Evolutionary conservation across 495 filamentous ascomycete species (phyloP).

Genomic region (Penicillium canescens): DNA sequence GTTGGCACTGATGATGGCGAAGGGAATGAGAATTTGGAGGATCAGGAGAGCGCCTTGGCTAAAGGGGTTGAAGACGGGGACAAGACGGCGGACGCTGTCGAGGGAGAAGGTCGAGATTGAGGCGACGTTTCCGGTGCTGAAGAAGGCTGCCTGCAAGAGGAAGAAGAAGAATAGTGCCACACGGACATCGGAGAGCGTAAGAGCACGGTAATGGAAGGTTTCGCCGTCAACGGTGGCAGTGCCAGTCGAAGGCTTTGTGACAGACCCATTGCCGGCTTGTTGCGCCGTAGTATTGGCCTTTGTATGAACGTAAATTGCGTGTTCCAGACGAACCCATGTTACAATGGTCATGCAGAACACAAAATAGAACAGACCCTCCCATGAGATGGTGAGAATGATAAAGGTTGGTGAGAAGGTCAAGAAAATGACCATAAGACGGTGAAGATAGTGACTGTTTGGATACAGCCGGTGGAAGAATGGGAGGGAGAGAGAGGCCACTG

Average conservation of each 20-base stretch:
- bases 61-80: slow-evolving; percentile 94
- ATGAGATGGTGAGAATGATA: slow-evolving; percentile 95
- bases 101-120: slow-evolving; percentile 93
- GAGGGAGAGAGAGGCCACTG: slow-evolving; percentile 73
- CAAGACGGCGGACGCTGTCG: slow-evolving; percentile 85
- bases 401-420: slow-evolving; percentile 92
- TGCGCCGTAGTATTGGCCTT: slow-evolving; percentile 23
- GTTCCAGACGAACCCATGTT: slow-evolving; percentile 88
- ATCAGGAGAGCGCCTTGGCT: slow-evolving; percentile 85
- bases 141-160: slow-evolving; percentile 93
- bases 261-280: slow-evolving; percentile 10
- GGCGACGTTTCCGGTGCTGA: slow-evolving; percentile 95
- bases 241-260: slow-evolving; percentile 27
- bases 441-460: slow-evolving; percentile 86
- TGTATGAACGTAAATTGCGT: slow-evolving; percentile 67
- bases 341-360: slow-evolving; percentile 81
- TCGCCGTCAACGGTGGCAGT: slow-evolving; percentile 34
- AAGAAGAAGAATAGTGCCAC: slow-evolving; percentile 93
- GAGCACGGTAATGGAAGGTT: slow-evolving; percentile 61
- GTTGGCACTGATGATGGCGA: slow-evolving; percentile 89
- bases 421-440: slow-evolving; percentile 86
- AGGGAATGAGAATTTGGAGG: slow-evolving; percentile 90
- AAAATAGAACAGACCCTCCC: slow-evolving; percentile 96
- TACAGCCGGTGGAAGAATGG: slow-evolving; percentile 80
- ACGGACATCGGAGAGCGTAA: slow-evolving; percentile 79